Evolutionary conservation across 192 early-diverging fungal genomes (phyloP), one percentile per base, ranked within the genome.

Genomic region (Rhizoclosmatium globosum): DNA sequence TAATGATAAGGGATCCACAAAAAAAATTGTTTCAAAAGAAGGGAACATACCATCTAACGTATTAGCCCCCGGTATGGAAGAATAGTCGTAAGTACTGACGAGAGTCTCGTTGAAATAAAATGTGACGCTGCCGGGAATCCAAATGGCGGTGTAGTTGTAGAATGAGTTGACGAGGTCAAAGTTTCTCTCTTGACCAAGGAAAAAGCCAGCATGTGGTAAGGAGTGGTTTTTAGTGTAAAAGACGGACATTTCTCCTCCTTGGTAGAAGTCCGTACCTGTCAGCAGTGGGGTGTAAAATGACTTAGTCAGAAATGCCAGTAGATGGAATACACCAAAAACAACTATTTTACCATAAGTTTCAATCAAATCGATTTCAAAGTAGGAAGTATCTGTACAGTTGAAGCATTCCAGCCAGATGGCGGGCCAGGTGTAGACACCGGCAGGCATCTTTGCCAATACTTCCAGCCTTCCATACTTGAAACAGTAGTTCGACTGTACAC

Each of bases 341-440:
- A 31, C 31, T 31, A 31, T 31, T 31, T 31, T 13, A 57, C 56
- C 56, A 57, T 57, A 57, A 57, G 56, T 57, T 57, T 64, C 62
- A 31, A 64, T 64, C 19, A 64, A n/a, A 23, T 64, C 62, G 38
- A 64, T 64, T 64, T 64, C 62, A 23, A 64, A 64, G 38, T 64
- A 64, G 1, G 11, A n/a, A 64, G 62, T 11, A 64, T 64, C 62
- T 13, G 62, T 64, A 31, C 62, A 64, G 38, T 64, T 64, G 62
- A n/a, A 64, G 62, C 62, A 64, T 64, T 64, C 15, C n/a, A 64
- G 62, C 62, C 62, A 64, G 62, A 64, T 64, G 19, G 62, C 62
- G 11, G 62, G 62, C 62, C 62, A 64, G 62, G 62, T 64, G 62
- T 64, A 64, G 9, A 31, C 31, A n/a, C 62, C 62, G 15, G 11